phyloP scores from a whole-genome alignment of 305 asterid genomes.

The Fraxinus floribunda region DNA sequence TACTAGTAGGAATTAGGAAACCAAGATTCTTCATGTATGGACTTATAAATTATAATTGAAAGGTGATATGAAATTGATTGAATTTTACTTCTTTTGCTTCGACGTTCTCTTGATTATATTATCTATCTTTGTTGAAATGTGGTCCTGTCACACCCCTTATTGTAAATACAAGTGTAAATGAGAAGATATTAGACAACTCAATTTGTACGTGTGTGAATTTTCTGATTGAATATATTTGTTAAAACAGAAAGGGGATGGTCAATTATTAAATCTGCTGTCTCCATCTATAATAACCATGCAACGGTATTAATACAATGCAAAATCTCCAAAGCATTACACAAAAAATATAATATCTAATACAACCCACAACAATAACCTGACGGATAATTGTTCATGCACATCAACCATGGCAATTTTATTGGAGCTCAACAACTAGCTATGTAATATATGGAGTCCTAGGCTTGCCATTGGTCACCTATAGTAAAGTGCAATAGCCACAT shows the following conservation, averaged over 20 bases:
- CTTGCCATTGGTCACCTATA: background rate
- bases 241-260: background rate
- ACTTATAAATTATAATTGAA: background rate
- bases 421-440: background rate
- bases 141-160: background rate
- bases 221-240: background rate
- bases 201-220: background rate
- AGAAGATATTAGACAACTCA: background rate
- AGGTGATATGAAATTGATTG: background rate
- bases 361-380: background rate
- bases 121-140: background rate
- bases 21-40: background rate
- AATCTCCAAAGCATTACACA: background rate
- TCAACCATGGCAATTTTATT: background rate
- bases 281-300: background rate
- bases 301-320: background rate
- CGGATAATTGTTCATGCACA: background rate
- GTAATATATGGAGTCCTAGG: background rate
- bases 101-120: background rate
- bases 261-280: background rate
- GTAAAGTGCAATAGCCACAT: background rate
- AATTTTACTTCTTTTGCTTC: background rate
- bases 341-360: background rate
- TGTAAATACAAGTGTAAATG: background rate
- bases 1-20: background rate